phyloP scores from a whole-genome alignment of 106 monocot genomes.

The Allium sativum region DNA sequence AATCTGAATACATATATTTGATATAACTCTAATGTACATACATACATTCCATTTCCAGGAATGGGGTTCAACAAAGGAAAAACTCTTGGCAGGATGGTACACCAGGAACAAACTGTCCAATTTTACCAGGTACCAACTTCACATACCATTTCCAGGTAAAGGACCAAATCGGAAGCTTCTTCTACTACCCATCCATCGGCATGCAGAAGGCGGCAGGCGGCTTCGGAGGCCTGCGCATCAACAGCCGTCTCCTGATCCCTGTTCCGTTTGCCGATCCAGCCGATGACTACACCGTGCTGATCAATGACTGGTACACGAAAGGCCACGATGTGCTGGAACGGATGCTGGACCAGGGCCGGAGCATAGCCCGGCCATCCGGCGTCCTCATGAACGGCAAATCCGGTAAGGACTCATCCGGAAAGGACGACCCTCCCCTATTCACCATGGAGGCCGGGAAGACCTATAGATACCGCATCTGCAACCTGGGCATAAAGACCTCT shows the following conservation, averaged over 20 bases:
- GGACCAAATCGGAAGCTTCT: constrained; percentile 60
- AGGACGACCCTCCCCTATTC: constrained; percentile 36
- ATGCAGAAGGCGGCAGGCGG: constrained; percentile 54
- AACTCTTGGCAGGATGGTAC: constrained; percentile 59
- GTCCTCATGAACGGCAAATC: constrained; percentile 43
- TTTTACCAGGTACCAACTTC: constrained; percentile 25
- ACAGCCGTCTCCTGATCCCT: constrained; percentile 53
- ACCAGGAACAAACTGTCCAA: constrained; percentile 43
- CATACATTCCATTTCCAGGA: constrained; percentile 12
- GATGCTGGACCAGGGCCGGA: constrained; percentile 28
- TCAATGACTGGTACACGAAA: constrained; percentile 48
- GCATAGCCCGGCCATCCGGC: constrained; percentile 38
- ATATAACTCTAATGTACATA: no score
- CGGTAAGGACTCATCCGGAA: constrained; percentile 27
- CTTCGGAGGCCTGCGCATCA: constrained; percentile 42
- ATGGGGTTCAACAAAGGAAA: constrained; percentile 62
- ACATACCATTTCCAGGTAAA: constrained; percentile 72
- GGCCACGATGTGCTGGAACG: constrained; percentile 25
- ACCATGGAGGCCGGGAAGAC: constrained; percentile 38
- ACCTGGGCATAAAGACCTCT: constrained; percentile 37
- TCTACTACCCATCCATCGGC: constrained; percentile 49
- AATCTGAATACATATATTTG: no score
- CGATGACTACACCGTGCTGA: constrained; percentile 45
- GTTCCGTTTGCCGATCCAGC: constrained; percentile 45
- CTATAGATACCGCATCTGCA: constrained; percentile 56